A percentile compares a stretch with the other conserved stretches of the same genome.
Conservation (phyloP, 805 yeast genomes). For the Wickerhamomyces hampshirensis region DNA sequence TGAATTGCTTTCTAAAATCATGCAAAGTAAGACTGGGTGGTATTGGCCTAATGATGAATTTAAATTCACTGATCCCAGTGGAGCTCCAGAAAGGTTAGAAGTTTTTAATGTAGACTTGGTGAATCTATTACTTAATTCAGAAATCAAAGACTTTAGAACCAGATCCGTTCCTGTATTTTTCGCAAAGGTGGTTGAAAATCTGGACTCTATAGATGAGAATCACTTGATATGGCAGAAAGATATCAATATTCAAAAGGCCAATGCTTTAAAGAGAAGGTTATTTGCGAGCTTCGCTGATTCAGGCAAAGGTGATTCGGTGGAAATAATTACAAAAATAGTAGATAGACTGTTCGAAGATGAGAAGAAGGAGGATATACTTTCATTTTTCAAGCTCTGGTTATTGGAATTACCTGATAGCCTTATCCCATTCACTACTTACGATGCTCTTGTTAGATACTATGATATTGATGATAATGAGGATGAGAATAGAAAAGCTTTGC, state of each 20-base stretch:
- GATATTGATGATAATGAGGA: constrained; percentile 1
- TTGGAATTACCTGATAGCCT: constrained; percentile 59
- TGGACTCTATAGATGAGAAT: constrained; percentile 9
- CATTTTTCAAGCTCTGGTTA: constrained; percentile 48
- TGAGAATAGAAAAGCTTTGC: constrained; percentile 3
- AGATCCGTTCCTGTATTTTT: constrained; percentile 20
- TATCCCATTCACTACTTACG: constrained; percentile 33
- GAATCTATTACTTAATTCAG: constrained; percentile 8
- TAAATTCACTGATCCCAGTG: constrained; percentile 8
- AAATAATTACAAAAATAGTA: constrained; percentile 5
- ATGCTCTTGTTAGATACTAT: constrained; percentile 17
- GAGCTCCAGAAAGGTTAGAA: constrained; percentile 1
- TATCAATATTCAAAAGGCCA: constrained; percentile 15
- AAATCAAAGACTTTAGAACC: constrained; percentile 7
- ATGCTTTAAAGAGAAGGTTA: constrained; percentile 4
- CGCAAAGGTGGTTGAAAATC: constrained; percentile 2
- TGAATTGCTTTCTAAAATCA: constrained; percentile 8
- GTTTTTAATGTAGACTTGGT: constrained; percentile 22
- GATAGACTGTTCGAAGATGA: constrained; percentile 9
- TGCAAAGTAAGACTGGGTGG: constrained; percentile 14
- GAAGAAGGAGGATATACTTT: constrained; percentile 22
- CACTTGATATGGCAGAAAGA: constrained; percentile 12
- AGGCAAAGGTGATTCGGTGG: too few relatives aligned
- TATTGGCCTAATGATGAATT: constrained; percentile 23
- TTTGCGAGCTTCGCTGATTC: too few relatives aligned